Percentiles rank a stretch among this genome's conserved stretches.
These are phyloP conservation scores for bread wheat (Triticum aestivum) DNA, from an alignment of 176 grass and related monocot genomes.

Conservation along the genomic window DNA sequence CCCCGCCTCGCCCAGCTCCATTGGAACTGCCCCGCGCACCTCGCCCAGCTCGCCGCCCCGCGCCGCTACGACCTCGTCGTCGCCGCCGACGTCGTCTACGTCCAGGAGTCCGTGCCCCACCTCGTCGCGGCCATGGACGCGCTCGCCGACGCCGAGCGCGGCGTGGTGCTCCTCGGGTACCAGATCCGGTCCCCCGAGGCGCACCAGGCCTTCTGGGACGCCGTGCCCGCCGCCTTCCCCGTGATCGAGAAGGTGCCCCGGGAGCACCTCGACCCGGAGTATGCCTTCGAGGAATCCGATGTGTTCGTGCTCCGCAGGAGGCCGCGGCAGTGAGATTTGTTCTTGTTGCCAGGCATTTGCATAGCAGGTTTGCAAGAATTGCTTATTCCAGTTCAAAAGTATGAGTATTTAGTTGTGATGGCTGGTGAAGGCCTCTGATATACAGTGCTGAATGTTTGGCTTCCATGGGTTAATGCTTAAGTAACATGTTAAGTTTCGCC, in stretches of 20 bases:
- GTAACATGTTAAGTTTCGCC: neutral
- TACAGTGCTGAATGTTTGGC: neutral
- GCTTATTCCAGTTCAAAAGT: constrained; percentile 12
- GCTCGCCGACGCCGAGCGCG: constrained; percentile 57
- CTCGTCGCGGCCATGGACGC: constrained; percentile 80
- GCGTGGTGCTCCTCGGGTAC: constrained; percentile 76
- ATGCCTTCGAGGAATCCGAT: constrained; percentile 75
- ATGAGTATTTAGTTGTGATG: neutral
- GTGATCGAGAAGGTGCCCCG: constrained; percentile 74
- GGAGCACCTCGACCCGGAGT: constrained; percentile 79
- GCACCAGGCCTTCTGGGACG: constrained; percentile 73
- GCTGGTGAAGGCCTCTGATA: neutral
- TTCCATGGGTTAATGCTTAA: neutral
- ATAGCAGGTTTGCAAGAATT: constrained; percentile 15
- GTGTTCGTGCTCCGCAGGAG: constrained; percentile 73
- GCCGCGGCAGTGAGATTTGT: constrained; percentile 30
- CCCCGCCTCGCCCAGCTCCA: constrained; percentile 80
- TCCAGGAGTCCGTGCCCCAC: constrained; percentile 74
- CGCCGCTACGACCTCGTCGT: constrained; percentile 74
- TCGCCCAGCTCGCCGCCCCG: constrained; percentile 45
- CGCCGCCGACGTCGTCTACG: constrained; percentile 90
- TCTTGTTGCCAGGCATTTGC: neutral
- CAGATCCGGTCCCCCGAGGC: constrained; percentile 84
- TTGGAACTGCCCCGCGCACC: constrained; percentile 73
- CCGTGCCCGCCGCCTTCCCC: constrained; percentile 51